Evolutionary conservation across 805 yeast species (phyloP).

Genomic region (Kazachstania africana): DNA sequence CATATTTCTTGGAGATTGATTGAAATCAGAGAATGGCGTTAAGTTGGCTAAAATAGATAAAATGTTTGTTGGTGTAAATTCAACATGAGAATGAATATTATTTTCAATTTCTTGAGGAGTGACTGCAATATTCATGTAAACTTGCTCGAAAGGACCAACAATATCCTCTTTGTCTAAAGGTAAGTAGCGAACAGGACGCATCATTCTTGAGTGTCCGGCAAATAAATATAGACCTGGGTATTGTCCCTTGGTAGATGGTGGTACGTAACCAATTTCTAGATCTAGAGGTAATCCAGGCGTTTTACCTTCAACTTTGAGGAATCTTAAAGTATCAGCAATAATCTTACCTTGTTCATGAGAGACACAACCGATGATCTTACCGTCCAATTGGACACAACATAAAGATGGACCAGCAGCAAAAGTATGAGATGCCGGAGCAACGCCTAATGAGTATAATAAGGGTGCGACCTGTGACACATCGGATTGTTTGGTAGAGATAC

Average conservation of each 20-base stretch:
- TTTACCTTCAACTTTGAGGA: slow-evolving; percentile 79
- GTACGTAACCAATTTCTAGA: slow-evolving; percentile 89
- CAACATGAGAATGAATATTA: slow-evolving; percentile 83
- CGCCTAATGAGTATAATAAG: slow-evolving; percentile 62
- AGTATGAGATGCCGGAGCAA: slow-evolving; percentile 58
- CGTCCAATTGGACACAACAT: slow-evolving; percentile 90
- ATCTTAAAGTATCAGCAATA: slow-evolving; percentile 82
- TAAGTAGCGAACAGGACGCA: slow-evolving; percentile 87
- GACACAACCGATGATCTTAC: slow-evolving; percentile 88
- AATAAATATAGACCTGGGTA: slow-evolving; percentile 91
- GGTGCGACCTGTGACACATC: slow-evolving; percentile 66
- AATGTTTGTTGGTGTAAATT: slow-evolving; percentile 88
- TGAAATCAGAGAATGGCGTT: slow-evolving; percentile 96
- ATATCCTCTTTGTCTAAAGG: slow-evolving; percentile 76
- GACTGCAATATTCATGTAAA: slow-evolving; percentile 91
- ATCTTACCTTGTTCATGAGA: slow-evolving; percentile 77
- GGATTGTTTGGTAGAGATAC: slow-evolving; percentile 62
- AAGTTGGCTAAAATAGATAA: slow-evolving; percentile 89
- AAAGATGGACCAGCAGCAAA: slow-evolving; percentile 79
- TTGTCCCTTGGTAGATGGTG: slow-evolving; percentile 92
- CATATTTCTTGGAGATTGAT: slow-evolving; percentile 99
- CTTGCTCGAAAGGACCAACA: slow-evolving; percentile 97
- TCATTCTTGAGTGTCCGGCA: slow-evolving; percentile 90
- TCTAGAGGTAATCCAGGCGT: slow-evolving; percentile 66
- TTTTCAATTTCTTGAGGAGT: slow-evolving; percentile 81